phyloP scores from a whole-genome alignment of 1,139 yeast genomes.

The Williopsis jadinii region DNA sequence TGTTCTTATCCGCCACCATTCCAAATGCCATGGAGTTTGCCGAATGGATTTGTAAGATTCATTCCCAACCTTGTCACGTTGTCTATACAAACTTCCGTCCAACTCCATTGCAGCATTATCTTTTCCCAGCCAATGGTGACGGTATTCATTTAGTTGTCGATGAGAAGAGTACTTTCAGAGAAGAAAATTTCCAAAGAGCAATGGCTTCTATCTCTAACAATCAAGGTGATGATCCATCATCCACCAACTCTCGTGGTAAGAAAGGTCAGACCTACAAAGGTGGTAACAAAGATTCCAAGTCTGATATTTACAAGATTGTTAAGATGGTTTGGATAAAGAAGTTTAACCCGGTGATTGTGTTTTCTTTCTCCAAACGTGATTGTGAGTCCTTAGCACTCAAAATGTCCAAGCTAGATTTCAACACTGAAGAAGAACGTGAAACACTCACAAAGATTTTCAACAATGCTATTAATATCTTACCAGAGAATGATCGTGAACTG shows the following conservation, averaged over 20 bases:
- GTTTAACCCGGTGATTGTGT: conserved; percentile 96
- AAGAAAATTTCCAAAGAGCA: conserved; percentile 96
- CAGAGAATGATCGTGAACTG: conserved; percentile 84
- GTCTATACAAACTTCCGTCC: conserved; percentile 99
- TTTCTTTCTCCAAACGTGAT: conserved; percentile 92
- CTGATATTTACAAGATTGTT: conserved; percentile 94
- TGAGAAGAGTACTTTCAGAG: conserved; percentile 92
- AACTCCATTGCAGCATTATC: conserved; percentile 93
- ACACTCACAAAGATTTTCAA: conserved; percentile 82
- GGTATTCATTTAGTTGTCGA: conserved; percentile 97
- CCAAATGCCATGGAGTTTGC: conserved; percentile 99
- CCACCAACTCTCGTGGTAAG: conserved; percentile 55
- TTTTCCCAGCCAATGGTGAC: conserved; percentile 96
- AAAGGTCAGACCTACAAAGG: conserved; percentile 88
- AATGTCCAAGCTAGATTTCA: conserved; percentile 92
- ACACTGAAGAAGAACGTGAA: conserved; percentile 85
- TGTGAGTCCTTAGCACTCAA: conserved; percentile 91
- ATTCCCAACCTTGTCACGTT: conserved; percentile 95
- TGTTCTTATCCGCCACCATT: conserved; percentile 88
- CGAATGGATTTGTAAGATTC: conserved; percentile 95
- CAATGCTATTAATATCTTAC: conserved; percentile 80
- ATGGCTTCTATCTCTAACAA: conserved; percentile 88
- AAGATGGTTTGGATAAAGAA: conserved; percentile 96
- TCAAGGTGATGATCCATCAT: conserved; percentile 75
- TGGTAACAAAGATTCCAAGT: conserved; percentile 74